Evolutionary conservation across 2,329 filamentous ascomycete species (phyloP), one percentile per base, ranked within the genome.

Genomic region (Acrocalymma vagum): DNA sequence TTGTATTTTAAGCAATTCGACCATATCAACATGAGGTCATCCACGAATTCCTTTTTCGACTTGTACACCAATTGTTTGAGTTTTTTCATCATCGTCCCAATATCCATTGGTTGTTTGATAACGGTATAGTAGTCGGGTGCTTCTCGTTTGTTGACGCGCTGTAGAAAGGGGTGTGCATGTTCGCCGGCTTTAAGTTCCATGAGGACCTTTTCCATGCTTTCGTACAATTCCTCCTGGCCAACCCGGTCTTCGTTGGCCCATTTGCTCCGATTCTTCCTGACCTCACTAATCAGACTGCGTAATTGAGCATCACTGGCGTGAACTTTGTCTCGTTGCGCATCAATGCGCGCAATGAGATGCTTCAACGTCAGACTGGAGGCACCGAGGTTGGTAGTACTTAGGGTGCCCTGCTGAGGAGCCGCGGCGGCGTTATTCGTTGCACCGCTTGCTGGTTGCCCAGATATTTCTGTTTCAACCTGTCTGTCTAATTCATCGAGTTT

Each of bases 161-260:
- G 90, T 40, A 99, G 72, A 60, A 99, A 99, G 2, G 94, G 91
- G n/a, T 90, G 90, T 2, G 94, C 96, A 70, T 96, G 95, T 70
- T 99, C 94, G 75, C 95, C 92, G 23, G 94, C 94, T 71, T 97
- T 97, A 40, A 99, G 83, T 69, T 97, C 93, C 63, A 92, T 95
- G 62, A 99, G 79, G 36, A 99, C 94, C 74, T 97, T 97, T 69
- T 99, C 94, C 10, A 94, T 80, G 9, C 94, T 90, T 74, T 99
- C 94, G 67, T 99, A 99, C 5, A 99, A 79, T 71, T 99, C 94
- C 71, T 99, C 94, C 71, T 99, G 94, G 45, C 94, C 93, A 48
- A 99, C 87, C 56, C 95, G 94, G 58, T 99, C 94, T 70, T 97
- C 94, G 67, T 88, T 97, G 3, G 94, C 93, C 94, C 94, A 99